A percentile compares a stretch with the other conserved stretches of the same genome.
phyloP scores from a whole-genome alignment of 306 rosid genomes.

The Abrus pulchellus region DNA sequence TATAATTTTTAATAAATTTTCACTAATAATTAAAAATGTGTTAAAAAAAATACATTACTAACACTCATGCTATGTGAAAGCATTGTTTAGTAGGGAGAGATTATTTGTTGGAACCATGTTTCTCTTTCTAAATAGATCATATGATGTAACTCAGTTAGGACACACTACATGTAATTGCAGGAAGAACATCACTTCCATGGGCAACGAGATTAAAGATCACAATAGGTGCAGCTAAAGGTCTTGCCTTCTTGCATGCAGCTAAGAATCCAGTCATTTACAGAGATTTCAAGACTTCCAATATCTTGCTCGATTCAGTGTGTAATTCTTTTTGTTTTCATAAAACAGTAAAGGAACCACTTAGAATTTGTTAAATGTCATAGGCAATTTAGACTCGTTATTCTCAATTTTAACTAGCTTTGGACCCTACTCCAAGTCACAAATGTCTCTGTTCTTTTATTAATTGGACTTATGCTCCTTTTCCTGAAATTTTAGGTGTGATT shows the following conservation, averaged over 20 bases:
- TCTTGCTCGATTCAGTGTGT: conserved; percentile 3
- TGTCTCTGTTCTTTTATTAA: too few species aligned
- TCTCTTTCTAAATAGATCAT: background rate
- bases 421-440: too few species aligned
- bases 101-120: background rate
- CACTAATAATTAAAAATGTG: too few species aligned
- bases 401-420: too few species aligned
- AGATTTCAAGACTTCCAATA: conserved; percentile 12
- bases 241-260: conserved; percentile 18
- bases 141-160: background rate
- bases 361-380: too few species aligned
- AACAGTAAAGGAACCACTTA: too few species aligned
- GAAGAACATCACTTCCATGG: conserved; percentile 7
- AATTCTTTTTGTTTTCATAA: too few species aligned
- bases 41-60: too few species aligned
- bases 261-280: background rate
- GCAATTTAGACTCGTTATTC: too few species aligned
- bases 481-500: too few species aligned
- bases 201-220: background rate
- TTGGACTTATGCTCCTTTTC: too few species aligned
- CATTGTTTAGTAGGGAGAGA: background rate
- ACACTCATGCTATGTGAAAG: background rate
- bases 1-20: too few species aligned
- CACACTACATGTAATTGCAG: background rate
- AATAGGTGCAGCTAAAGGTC: conserved; percentile 1